These are phyloP conservation scores for Schwanniomyces yamadae DNA, from an alignment of 805 yeast genomes.

Conservation along the genomic window DNA sequence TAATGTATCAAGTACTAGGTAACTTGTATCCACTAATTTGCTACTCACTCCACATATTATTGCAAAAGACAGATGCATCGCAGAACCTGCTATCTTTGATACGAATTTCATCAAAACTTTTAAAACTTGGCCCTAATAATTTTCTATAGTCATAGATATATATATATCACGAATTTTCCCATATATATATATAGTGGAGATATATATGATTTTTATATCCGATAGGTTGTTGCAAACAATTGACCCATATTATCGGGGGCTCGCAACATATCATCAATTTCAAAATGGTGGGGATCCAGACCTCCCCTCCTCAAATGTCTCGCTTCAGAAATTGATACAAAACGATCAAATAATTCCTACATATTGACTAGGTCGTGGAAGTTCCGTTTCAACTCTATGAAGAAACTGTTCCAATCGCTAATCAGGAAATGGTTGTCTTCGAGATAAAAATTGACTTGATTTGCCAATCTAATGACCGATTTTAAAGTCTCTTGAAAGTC, in stretches of 20 bases:
- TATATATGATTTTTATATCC: background rate
- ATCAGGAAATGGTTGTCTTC: slow-evolving; percentile 5
- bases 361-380: no score
- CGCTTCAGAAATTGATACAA: no score
- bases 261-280: slow-evolving; percentile 4
- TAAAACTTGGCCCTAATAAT: background rate
- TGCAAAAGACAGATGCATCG: background rate
- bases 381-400: slow-evolving; percentile 8
- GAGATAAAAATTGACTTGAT: slow-evolving; percentile 16
- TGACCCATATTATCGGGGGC: background rate
- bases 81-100: background rate
- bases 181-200: background rate
- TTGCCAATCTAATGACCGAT: slow-evolving; percentile 30
- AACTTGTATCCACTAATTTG: slow-evolving; percentile 5
- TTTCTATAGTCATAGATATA: background rate
- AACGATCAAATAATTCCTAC: no score
- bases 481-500: slow-evolving; percentile 48
- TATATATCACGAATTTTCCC: background rate
- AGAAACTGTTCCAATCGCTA: slow-evolving; percentile 9
- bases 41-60: background rate
- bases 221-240: slow-evolving; percentile 1
- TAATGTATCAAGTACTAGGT: slow-evolving; percentile 10
- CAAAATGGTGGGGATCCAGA: background rate
- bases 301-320: background rate
- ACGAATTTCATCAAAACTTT: background rate